These are phyloP conservation scores for Beauveria pseudobassiana DNA, from an alignment of 2,329 filamentous ascomycete genomes.

Conservation along the genomic window DNA sequence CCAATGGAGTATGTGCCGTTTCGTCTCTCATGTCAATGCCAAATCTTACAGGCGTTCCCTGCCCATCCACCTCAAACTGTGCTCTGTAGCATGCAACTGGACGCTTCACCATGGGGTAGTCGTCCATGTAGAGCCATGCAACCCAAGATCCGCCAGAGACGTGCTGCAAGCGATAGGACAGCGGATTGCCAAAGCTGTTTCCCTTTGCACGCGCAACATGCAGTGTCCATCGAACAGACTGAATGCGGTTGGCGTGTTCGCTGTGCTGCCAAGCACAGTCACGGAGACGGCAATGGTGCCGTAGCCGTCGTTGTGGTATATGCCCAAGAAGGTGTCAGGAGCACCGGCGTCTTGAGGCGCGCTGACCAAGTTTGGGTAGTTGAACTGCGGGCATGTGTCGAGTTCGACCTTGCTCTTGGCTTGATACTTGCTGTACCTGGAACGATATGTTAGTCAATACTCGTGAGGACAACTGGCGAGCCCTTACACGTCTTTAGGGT, in stretches of 20 bases:
- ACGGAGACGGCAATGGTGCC: conserved; percentile 15
- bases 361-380: conserved; percentile 14
- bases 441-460: background rate
- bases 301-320: conserved; percentile 28
- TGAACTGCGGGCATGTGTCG: conserved; percentile 14
- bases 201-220: conserved; percentile 14
- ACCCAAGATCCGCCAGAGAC: conserved; percentile 18
- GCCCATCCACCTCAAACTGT: conserved; percentile 3
- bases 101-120: conserved; percentile 14
- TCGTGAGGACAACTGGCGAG: background rate
- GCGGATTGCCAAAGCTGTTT: conserved; percentile 14
- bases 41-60: background rate
- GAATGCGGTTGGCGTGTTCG: conserved; percentile 12
- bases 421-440: conserved; percentile 1
- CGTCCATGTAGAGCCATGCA: conserved; percentile 16
- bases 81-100: conserved; percentile 13
- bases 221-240: conserved; percentile 11
- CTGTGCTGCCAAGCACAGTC: conserved; percentile 16
- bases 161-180: conserved; percentile 16
- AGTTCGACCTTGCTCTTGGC: conserved; percentile 3
- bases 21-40: conserved; percentile 9
- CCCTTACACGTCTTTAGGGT: conserved; percentile 14
- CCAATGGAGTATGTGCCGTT: background rate
- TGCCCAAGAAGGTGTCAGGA: conserved; percentile 33
- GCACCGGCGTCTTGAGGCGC: conserved; percentile 25